Evolutionary conservation across 768 basidiomycete genomes (phyloP), one percentile per base, ranked within the genome.

Genomic region (Rhizopogon rudus): DNA sequence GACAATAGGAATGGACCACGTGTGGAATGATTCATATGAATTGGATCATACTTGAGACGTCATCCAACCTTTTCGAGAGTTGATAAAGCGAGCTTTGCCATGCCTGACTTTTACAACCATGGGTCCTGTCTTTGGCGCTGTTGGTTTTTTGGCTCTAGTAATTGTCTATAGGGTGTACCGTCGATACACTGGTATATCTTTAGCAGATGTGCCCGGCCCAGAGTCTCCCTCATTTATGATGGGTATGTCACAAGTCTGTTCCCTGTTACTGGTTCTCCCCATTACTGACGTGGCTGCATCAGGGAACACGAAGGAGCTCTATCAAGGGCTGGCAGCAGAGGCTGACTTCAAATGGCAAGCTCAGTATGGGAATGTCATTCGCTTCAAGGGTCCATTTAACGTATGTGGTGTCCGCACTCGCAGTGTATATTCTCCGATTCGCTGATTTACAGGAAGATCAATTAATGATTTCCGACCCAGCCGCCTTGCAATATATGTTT

Each of bases 391-490:
- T 8, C 8, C 29, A 5, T 31, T 31, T 31, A 8, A 8, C 29
- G 29, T 31, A 31, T 31, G 29, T 31, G 8, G 29, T 7, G 7
- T 31, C 29, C 5, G 7, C 17, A 9, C 20, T 8, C n/a, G 13
- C n/a, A 9, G 3, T 12, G 7, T n/a, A 6, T 42, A 31, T 66
- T 66, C 31, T 35, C 40, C 43, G 13, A 33, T 29, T 25, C 56
- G 59, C 17, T 51, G 22, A 20, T 45, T 48, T 40, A 14, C 52
- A 78, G 79, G 73, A 73, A 58, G 74, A 79, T 53, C 67, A 72
- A 31, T 73, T 81, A n/a, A 60, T 79, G 31, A 60, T 80, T 3
- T 65, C 75, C 5, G 79, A 81, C 61, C 73, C 29, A 3, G 29
- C 4, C 8, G 29, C 29, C 29, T 31, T 31, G 29, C 29, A 31